Evolutionary conservation across 208 protist species (phyloP).

Genomic region (Acanthamoeba lenticulata): DNA sequence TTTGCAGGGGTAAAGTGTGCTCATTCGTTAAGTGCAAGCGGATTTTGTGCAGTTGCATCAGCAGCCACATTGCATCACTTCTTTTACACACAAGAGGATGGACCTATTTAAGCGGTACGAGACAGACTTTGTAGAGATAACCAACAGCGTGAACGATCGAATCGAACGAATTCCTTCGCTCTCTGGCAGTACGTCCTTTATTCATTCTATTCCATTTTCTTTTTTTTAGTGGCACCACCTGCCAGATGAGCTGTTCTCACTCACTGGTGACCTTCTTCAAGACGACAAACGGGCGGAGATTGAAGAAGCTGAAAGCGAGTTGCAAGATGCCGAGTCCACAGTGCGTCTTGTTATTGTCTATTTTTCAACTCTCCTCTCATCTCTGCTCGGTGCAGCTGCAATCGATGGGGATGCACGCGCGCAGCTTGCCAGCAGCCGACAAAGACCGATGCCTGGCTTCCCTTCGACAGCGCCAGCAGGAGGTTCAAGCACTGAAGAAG

Average conservation of each 20-base stretch:
- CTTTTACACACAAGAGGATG: neutral
- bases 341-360: neutral
- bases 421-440: neutral
- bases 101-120: constrained; percentile 22
- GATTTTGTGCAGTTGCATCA: no score
- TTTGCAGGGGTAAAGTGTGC: no score
- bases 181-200: neutral
- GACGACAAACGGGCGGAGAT: constrained; percentile 15
- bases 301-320: neutral
- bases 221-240: neutral
- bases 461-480: neutral
- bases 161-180: neutral
- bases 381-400: neutral
- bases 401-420: constrained; percentile 53
- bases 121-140: constrained; percentile 16
- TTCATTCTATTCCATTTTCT: neutral
- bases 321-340: constrained; percentile 23
- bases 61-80: no score
- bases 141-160: neutral
- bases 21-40: no score
- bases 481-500: constrained; percentile 37
- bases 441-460: neutral
- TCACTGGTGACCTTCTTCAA: neutral
- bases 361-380: neutral
- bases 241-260: neutral